phyloP scores from a whole-genome alignment of 1,139 yeast species.

The Geotrichum europaeum region DNA sequence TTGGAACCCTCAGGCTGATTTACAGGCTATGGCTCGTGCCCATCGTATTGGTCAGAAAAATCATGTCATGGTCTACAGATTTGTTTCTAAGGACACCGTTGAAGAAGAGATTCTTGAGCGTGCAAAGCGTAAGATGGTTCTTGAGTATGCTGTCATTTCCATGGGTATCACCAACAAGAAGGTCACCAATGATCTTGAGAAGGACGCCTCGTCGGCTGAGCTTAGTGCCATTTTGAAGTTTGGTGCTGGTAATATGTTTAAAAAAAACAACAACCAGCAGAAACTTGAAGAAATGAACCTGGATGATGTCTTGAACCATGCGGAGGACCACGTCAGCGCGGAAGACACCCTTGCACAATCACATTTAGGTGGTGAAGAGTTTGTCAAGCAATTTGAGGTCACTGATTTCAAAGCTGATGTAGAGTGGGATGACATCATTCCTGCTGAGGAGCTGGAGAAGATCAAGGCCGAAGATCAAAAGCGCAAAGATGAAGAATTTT shows the following conservation, averaged over 20 bases:
- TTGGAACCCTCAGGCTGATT: constrained; percentile 98
- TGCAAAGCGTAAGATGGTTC: constrained; percentile 95
- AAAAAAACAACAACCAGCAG: constrained; percentile 76
- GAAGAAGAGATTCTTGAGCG: constrained; percentile 96
- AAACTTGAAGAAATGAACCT: constrained; percentile 90
- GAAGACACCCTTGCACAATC: constrained; percentile 89
- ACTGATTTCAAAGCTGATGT: constrained; percentile 98
- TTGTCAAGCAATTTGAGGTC: constrained; percentile 93
- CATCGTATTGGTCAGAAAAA: constrained; percentile 98
- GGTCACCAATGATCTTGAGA: constrained; percentile 47
- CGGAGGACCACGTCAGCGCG: constrained; percentile 94
- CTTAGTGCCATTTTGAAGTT: constrained; percentile 89
- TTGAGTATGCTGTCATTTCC: constrained; percentile 95
- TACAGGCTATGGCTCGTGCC: constrained; percentile 99
- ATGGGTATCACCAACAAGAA: constrained; percentile 83
- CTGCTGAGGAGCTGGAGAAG: constrained; percentile 84
- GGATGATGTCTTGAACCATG: constrained; percentile 93
- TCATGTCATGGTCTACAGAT: constrained; percentile 94
- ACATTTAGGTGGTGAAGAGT: constrained; percentile 96
- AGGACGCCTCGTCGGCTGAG: constrained; percentile 72
- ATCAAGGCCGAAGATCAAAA: constrained; percentile 88
- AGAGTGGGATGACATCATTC: constrained; percentile 98
- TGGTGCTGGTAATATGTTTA: constrained; percentile 98
- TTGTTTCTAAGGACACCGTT: constrained; percentile 94
- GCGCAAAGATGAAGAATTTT: constrained; percentile 75